phyloP scores from a whole-genome alignment of 2,329 filamentous ascomycete genomes.

The Apiospora koreana region DNA sequence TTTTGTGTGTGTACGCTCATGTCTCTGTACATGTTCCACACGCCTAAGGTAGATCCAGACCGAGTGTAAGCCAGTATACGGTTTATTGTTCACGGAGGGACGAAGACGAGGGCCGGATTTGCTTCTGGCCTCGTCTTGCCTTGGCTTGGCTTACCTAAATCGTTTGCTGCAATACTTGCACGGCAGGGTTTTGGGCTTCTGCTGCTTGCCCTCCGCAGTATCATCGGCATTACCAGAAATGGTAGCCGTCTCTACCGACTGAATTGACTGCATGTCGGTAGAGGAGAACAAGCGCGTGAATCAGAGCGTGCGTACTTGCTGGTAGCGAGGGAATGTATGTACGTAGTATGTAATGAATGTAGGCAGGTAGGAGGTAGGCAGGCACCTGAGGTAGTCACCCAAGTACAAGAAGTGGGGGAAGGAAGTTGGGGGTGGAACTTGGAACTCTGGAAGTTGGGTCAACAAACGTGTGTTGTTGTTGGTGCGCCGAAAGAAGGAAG shows the following conservation, averaged over 20 bases:
- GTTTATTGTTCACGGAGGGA: constrained; percentile 27
- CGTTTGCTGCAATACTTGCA: constrained; percentile 65
- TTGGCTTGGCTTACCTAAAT: constrained; percentile 51
- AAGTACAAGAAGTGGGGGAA: constrained; percentile 31
- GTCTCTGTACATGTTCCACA: constrained; percentile 65
- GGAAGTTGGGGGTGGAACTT: constrained; percentile 27
- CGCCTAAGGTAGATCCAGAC: constrained; percentile 44
- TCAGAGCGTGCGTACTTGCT: neutral
- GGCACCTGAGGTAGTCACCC: constrained; percentile 35
- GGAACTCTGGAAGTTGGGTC: neutral
- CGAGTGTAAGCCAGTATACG: constrained; percentile 41
- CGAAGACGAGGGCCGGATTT: constrained; percentile 20
- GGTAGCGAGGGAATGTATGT: neutral
- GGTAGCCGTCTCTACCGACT: constrained; percentile 51
- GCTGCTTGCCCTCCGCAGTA: constrained; percentile 52
- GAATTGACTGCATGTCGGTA: constrained; percentile 50
- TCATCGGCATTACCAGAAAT: constrained; percentile 43
- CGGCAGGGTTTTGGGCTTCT: constrained; percentile 62
- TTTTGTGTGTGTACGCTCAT: constrained; percentile 60
- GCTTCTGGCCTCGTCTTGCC: constrained; percentile 18
- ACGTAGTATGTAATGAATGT: constrained; percentile 31
- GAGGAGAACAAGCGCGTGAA: constrained; percentile 25
- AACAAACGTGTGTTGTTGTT: constrained; percentile 11
- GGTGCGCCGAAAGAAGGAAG: constrained; percentile 26
- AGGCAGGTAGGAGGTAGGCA: constrained; percentile 25